Conservation (phyloP, 2,329 filamentous ascomycete genomes). For the Colletotrichum sp. region DNA sequence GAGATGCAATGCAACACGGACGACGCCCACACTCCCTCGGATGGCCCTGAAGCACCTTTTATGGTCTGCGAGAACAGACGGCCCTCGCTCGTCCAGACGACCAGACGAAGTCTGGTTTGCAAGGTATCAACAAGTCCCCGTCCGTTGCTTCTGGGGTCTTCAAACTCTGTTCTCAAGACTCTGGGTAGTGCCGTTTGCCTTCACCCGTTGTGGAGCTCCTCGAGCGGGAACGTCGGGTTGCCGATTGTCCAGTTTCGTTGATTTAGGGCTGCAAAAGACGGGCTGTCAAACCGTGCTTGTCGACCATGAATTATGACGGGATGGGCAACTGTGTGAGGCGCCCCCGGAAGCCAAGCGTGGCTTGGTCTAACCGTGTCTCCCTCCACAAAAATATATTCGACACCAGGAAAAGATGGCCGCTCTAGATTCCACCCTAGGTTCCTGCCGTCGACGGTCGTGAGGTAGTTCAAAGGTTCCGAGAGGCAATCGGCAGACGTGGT, state of each 20-base stretch:
- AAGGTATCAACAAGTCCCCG: neutral
- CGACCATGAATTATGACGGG: constrained; percentile 5
- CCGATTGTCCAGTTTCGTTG: neutral
- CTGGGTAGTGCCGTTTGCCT: constrained; percentile 6
- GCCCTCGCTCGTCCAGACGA: neutral
- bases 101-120: neutral
- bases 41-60: neutral
- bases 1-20: neutral
- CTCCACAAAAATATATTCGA: neutral
- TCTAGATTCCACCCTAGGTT: neutral
- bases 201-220: neutral
- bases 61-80: constrained; percentile 8
- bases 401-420: neutral
- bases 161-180: neutral
- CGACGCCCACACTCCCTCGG: neutral
- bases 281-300: neutral
- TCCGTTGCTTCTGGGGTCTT: neutral
- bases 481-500: neutral
- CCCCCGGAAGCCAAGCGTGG: neutral
- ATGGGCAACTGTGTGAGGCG: neutral
- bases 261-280: neutral
- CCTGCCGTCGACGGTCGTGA: neutral
- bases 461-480: neutral
- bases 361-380: neutral
- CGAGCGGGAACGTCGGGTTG: constrained; percentile 10